These are phyloP conservation scores for Rhypophila decipiens DNA, from an alignment of 495 filamentous ascomycete genomes.

Conservation along the genomic window DNA sequence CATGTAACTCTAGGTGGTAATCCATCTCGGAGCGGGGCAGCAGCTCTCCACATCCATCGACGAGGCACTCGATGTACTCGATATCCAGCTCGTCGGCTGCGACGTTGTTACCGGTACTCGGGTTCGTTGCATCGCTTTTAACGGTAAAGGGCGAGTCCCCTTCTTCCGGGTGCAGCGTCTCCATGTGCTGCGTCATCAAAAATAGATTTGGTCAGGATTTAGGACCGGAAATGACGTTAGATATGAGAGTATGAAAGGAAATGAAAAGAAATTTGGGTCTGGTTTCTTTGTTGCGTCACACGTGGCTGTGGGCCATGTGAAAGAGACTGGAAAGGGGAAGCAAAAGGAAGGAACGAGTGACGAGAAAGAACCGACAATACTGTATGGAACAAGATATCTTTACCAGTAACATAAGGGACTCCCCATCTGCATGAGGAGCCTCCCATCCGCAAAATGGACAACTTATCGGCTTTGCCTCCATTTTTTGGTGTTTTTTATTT, in stretches of 20 bases:
- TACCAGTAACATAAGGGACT: conserved; percentile 26
- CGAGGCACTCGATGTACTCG: conserved; percentile 60
- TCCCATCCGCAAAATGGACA: conserved; percentile 29
- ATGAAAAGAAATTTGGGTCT: too few relatives aligned
- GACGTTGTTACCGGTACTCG: background rate
- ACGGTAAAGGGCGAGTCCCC: conserved; percentile 49
- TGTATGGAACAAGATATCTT: background rate
- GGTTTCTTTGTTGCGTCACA: too few relatives aligned
- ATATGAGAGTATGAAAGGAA: too few relatives aligned
- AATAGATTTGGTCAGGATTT: too few relatives aligned
- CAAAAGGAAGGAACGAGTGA: background rate
- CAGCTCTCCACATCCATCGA: conserved; percentile 65
- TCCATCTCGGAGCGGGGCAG: conserved; percentile 56
- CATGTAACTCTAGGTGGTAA: conserved; percentile 69
- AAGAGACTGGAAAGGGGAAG: too few relatives aligned
- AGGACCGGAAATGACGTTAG: too few relatives aligned
- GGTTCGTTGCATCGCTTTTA: conserved; percentile 1
- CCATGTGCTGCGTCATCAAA: conserved; percentile 53
- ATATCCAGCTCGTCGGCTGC: conserved; percentile 52
- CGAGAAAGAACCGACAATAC: too few relatives aligned
- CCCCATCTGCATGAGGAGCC: conserved; percentile 7
- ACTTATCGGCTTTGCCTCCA: conserved; percentile 7
- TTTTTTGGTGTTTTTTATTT: background rate
- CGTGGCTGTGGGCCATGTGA: too few relatives aligned
- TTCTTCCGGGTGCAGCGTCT: conserved; percentile 49